A percentile compares a stretch with the other conserved stretches of the same genome.
Conservation (phyloP, 768 basidiomycete species). For the Daedaleopsis sinensis region DNA sequence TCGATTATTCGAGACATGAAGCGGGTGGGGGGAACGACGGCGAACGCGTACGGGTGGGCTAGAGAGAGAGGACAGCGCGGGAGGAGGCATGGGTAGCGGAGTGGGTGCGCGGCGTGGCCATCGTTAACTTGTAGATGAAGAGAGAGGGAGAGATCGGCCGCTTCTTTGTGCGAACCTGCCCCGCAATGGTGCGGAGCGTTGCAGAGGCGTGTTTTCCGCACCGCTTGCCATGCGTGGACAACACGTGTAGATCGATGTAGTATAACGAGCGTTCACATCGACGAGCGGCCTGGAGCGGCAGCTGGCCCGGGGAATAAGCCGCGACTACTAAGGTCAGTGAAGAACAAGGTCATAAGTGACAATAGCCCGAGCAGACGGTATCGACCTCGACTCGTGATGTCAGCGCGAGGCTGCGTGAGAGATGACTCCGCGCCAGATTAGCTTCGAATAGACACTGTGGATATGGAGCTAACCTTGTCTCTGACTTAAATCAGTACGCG, state of each 20-base stretch:
- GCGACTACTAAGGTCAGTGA: neutral
- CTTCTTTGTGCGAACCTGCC: conserved; percentile 18
- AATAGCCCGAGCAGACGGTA: neutral
- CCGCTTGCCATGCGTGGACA: conserved; percentile 16
- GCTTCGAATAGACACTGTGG: conserved; percentile 1
- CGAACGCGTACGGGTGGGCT: conserved; percentile 3
- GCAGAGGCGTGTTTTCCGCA: conserved; percentile 24
- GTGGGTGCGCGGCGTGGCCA: conserved; percentile 15
- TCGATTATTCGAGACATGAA: conserved; percentile 17
- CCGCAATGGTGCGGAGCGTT: conserved; percentile 20
- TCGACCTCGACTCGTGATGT: conserved; percentile 9
- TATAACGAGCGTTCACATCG: conserved; percentile 2
- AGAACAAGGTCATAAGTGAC: neutral
- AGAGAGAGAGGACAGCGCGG: conserved; percentile 6
- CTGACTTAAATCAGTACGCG: neutral
- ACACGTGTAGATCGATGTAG: conserved; percentile 24
- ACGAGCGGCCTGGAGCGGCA: neutral
- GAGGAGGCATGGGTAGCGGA: conserved; percentile 9
- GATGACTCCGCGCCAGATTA: neutral
- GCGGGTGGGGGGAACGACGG: conserved; percentile 4
- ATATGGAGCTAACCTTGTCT: neutral
- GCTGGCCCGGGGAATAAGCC: neutral
- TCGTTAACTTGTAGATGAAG: conserved; percentile 19
- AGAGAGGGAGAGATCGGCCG: conserved; percentile 13
- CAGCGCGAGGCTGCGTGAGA: neutral